A percentile compares a stretch with the other conserved stretches of the same genome.
phyloP scores from a whole-genome alignment of 495 filamentous ascomycete genomes.

The Entonaema liquescens region DNA sequence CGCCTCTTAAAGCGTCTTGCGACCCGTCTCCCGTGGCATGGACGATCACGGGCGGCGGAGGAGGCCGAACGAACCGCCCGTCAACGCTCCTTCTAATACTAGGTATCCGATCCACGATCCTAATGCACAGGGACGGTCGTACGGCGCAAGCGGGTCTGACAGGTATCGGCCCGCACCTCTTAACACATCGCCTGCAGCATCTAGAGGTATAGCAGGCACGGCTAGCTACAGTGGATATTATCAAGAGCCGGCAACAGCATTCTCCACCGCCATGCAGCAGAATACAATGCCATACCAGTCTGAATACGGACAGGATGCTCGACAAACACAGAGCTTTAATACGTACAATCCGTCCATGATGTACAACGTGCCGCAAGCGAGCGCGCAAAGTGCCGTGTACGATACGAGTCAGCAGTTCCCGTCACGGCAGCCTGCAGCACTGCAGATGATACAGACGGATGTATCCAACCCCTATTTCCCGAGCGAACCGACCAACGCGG shows the following conservation, averaged over 20 bases:
- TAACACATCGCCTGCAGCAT: constrained; percentile 52
- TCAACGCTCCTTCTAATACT: constrained; percentile 51
- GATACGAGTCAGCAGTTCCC: constrained; percentile 81
- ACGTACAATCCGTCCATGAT: constrained; percentile 69
- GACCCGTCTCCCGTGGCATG: constrained; percentile 66
- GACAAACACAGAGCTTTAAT: constrained; percentile 57
- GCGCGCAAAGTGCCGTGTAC: constrained; percentile 73
- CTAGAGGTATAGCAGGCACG: constrained; percentile 55
- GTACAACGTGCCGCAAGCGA: constrained; percentile 80
- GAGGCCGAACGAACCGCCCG: constrained; percentile 74
- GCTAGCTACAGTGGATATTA: constrained; percentile 66
- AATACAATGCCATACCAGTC: constrained; percentile 62
- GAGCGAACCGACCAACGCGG: constrained; percentile 71
- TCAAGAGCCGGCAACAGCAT: constrained; percentile 59
- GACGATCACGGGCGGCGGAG: constrained; percentile 72
- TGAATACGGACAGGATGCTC: constrained; percentile 62
- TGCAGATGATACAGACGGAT: constrained; percentile 78
- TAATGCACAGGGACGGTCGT: constrained; percentile 53
- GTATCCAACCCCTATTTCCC: constrained; percentile 80
- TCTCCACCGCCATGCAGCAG: constrained; percentile 59
- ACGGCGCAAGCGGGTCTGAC: constrained; percentile 53
- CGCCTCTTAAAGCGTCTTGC: constrained; percentile 54
- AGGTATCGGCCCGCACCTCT: constrained; percentile 58
- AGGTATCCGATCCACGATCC: constrained; percentile 56
- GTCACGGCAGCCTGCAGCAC: constrained; percentile 78